Percentiles rank a stretch among this genome's conserved stretches.
Conservation (phyloP, 495 filamentous ascomycete species). For the Tuber microsphaerosporum region DNA sequence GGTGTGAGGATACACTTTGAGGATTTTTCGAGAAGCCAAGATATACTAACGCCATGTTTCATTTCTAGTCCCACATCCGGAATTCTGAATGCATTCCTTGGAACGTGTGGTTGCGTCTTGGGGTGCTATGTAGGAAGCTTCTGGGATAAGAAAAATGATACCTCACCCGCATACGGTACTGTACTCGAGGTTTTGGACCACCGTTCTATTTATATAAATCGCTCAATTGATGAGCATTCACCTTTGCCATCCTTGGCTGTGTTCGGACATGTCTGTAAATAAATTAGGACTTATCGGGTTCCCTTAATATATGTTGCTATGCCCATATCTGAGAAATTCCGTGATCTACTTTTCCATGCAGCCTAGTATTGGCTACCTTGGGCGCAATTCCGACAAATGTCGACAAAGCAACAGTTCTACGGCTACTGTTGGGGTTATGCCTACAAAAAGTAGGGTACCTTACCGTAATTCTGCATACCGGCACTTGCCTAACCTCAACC, state of each 20-base stretch:
- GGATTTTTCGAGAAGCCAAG: slow-evolving; percentile 3
- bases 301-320: not conserved
- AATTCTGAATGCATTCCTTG: not conserved
- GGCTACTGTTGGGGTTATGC: not conserved
- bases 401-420: not conserved
- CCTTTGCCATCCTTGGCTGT: not conserved
- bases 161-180: not conserved
- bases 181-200: not conserved
- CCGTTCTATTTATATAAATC: slow-evolving; percentile 3
- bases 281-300: not conserved
- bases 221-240: not conserved
- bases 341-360: not conserved
- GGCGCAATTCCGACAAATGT: not conserved
- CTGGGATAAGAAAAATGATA: not conserved
- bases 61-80: not conserved
- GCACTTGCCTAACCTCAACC: not conserved
- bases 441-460: not conserved
- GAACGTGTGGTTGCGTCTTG: not conserved
- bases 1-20: not conserved
- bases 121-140: not conserved
- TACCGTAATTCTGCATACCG: not conserved
- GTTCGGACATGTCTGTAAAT: not conserved
- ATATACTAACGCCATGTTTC: not conserved
- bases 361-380: not conserved
- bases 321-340: not conserved